Base-by-base conservation (phyloP, 768 basidiomycete species). In the Leccinellum rugosiceps region DNA sequence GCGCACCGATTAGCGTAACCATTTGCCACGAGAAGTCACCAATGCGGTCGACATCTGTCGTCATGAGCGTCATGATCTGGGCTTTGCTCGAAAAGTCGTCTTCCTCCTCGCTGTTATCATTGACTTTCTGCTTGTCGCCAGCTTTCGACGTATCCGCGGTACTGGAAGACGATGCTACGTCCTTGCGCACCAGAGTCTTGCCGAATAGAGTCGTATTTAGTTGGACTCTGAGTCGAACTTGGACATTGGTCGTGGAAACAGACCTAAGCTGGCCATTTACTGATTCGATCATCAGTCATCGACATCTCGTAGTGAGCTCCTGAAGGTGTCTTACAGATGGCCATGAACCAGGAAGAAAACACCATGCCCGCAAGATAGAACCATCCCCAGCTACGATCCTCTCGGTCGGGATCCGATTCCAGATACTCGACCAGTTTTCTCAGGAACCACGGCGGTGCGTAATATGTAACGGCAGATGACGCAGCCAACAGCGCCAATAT, bases 11-110 rank as follows among this genome's bases (percentile, higher is more conserved):
- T 38, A 92, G 79, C 1, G 87, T 76, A 67, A 89, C 92, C 52
- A 88, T 62, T 68, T 92, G 88, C 84, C 85, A 90, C 1, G 85
- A 74, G 65, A 95, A 91, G 51, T 95, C 91, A 69, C 87, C 85
- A 59, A 95, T 86, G 54, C 94, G 82, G 69, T 95, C 92, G 30
- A 94, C 92, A 63, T 97, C 94, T 6, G 92, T 94, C 6, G 94
- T 95, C 90, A 96, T 94, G 28, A 96, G 81, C 3, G 91, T 95
- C 93, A 96, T 94, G 64, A 97, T 86, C 74, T 96, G 83, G 6
- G 83, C 82, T 66, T 86, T 86, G 67, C 80, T 84, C 9, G 83
- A 83, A 61, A 86, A 84, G 49, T 84, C 83, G 25, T 82, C 80
- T 56, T 85, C 83, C 35, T 74, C 60, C 3, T 55, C 66, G 55